Evolutionary conservation across 1,139 yeast genomes (phyloP).

Genomic region (Debaryomyces nepalensis): DNA sequence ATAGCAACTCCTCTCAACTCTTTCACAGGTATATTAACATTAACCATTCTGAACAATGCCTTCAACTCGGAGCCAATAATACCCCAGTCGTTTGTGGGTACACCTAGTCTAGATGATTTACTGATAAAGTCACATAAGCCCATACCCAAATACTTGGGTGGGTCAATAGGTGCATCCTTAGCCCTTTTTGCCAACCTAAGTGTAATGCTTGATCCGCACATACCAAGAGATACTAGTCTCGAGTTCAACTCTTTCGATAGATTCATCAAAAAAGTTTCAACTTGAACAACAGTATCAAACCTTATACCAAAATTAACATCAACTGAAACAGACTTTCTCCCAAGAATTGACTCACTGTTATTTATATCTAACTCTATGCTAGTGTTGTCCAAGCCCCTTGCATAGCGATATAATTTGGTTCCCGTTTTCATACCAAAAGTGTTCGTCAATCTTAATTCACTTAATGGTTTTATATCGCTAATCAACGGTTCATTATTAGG

Average conservation of each 20-base stretch:
- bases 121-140: constrained; percentile 74
- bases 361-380: constrained; percentile 53
- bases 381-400: constrained; percentile 71
- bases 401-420: constrained; percentile 57
- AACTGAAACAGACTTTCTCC: constrained; percentile 78
- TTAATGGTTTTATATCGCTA: constrained; percentile 42
- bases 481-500: constrained; percentile 20
- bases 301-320: constrained; percentile 94
- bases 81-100: constrained; percentile 66
- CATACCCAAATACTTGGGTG: constrained; percentile 83
- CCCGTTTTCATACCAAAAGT: constrained; percentile 77
- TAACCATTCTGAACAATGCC: constrained; percentile 57
- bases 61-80: constrained; percentile 64
- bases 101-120: constrained; percentile 64
- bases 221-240: constrained; percentile 52
- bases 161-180: constrained; percentile 66
- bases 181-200: constrained; percentile 70
- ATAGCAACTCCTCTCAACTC: constrained; percentile 84
- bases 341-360: constrained; percentile 47
- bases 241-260: constrained; percentile 62
- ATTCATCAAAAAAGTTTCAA: constrained; percentile 63
- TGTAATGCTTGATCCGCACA: constrained; percentile 61
- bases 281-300: constrained; percentile 61
- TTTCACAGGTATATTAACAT: constrained; percentile 60
- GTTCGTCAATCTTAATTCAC: constrained; percentile 40